Percentiles rank a stretch among this genome's conserved stretches.
Evolutionary conservation across 1,284 basidiomycete genomes (phyloP).

Genomic region (Ustilago cynodontis): DNA sequence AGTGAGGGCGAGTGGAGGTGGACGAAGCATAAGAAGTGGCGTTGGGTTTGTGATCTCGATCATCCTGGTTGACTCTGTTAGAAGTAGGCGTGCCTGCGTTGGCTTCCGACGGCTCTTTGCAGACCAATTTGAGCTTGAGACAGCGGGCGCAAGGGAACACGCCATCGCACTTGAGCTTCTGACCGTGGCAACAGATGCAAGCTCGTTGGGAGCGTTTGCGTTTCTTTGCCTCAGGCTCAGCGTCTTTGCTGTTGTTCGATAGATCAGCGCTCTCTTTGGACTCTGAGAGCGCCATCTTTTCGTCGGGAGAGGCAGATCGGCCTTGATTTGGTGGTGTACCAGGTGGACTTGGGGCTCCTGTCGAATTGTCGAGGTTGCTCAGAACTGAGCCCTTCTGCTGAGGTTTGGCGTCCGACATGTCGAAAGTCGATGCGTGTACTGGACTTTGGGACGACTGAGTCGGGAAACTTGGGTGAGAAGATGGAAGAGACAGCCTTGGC

Average conservation of each 20-base stretch:
- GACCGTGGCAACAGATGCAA: conserved; percentile 49
- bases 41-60: conserved; percentile 26
- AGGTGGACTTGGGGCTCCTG: conserved; percentile 22
- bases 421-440: conserved; percentile 5
- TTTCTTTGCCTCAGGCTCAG: conserved; percentile 47
- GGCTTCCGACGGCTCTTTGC: conserved; percentile 48
- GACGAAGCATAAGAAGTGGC: conserved; percentile 28
- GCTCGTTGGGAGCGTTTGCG: conserved; percentile 52
- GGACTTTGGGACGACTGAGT: not conserved
- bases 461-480: not conserved
- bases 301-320: conserved; percentile 26
- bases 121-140: conserved; percentile 49
- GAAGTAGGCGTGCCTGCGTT: conserved; percentile 29
- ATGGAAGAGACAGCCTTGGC: not conserved
- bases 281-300: conserved; percentile 27
- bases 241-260: conserved; percentile 21
- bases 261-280: conserved; percentile 18
- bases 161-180: conserved; percentile 54
- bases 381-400: conserved; percentile 40
- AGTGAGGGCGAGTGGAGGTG: conserved; percentile 23
- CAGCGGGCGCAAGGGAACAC: conserved; percentile 51
- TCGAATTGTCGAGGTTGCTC: conserved; percentile 36
- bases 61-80: conserved; percentile 27
- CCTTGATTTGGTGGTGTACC: conserved; percentile 17
- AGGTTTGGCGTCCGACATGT: conserved; percentile 31